phyloP scores from a whole-genome alignment of 495 filamentous ascomycete genomes.

The Parmelia sp. region DNA sequence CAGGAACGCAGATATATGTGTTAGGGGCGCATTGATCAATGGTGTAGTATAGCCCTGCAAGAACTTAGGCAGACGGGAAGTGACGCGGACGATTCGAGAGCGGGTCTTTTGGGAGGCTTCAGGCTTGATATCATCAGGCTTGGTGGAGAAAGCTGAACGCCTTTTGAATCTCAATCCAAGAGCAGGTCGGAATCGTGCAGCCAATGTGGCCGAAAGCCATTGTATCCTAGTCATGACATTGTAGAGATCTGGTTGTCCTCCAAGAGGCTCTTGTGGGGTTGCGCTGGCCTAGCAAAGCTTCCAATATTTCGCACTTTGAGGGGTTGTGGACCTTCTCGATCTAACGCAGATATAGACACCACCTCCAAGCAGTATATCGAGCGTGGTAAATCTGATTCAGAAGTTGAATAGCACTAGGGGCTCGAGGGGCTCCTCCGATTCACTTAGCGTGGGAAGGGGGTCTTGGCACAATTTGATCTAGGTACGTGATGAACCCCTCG shows the following conservation, averaged over 20 bases:
- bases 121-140: conserved; percentile 19
- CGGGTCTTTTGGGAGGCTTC: conserved; percentile 26
- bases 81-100: conserved; percentile 52
- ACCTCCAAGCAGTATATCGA: too few relatives aligned
- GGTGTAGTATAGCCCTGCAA: conserved; percentile 60
- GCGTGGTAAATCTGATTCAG: too few relatives aligned
- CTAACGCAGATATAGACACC: too few relatives aligned
- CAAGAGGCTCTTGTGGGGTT: neutral
- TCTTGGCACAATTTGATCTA: too few relatives aligned
- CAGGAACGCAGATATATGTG: conserved; percentile 80
- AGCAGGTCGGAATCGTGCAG: neutral
- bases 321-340: neutral
- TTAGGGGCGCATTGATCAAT: conserved; percentile 67
- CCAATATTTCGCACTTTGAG: neutral
- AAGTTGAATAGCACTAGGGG: too few relatives aligned
- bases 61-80: conserved; percentile 51
- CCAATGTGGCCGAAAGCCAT: conserved; percentile 1
- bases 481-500: too few relatives aligned
- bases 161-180: neutral
- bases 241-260: neutral
- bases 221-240: conserved; percentile 12
- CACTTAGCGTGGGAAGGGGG: too few relatives aligned
- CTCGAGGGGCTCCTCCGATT: too few relatives aligned
- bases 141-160: conserved; percentile 13
- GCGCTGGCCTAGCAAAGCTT: neutral